Evolutionary conservation across 495 filamentous ascomycete genomes (phyloP), one percentile per base, ranked within the genome.

Genomic region (Neurospora sp.): DNA sequence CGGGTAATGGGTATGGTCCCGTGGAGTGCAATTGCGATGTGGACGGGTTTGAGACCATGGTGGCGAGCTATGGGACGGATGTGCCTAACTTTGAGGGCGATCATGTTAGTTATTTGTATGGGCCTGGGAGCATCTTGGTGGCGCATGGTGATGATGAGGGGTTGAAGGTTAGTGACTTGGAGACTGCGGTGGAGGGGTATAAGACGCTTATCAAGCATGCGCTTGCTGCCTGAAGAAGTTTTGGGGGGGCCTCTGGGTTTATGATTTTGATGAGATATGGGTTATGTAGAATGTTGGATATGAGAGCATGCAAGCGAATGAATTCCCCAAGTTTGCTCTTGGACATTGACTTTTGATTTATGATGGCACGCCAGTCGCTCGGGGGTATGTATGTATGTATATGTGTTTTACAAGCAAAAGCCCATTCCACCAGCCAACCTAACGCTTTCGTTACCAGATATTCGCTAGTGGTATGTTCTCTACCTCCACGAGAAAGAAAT

Each of bases 51-150:
- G 87, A 94, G 40, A 89, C 88, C 0, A 89, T 89, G 12, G 89
- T 91, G 1, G 93, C 93, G 3, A 97, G 96, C 73, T 98, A 98
- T 78, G 95, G 95, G 4, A 98, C 95, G 10, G 95, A 98, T 81
- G 90, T 97, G 40, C 92, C 93, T 1, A 90, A 93, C 72, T 78
- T 98, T 59, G 74, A 88, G 22, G 88, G 90, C 8, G 85, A 89
- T 7, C 91, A 95, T 69, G 92, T 91, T 81, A 87, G 90, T 70
- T 98, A 97, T 80, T 83, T 97, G 45, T 98, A 94, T 82, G 95
- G 94, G 0, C 94, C 93, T 1, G 95, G 95, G 0, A 92, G 84
- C 72, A 98, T 98, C 70, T 84, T 94, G 70, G 93, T 97, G 61
- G 95, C 96, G 4, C 95, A 98, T 80, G 89, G 90, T 4, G 91